phyloP scores from a whole-genome alignment of 1,139 yeast genomes.

The Protomyces gravidus region DNA sequence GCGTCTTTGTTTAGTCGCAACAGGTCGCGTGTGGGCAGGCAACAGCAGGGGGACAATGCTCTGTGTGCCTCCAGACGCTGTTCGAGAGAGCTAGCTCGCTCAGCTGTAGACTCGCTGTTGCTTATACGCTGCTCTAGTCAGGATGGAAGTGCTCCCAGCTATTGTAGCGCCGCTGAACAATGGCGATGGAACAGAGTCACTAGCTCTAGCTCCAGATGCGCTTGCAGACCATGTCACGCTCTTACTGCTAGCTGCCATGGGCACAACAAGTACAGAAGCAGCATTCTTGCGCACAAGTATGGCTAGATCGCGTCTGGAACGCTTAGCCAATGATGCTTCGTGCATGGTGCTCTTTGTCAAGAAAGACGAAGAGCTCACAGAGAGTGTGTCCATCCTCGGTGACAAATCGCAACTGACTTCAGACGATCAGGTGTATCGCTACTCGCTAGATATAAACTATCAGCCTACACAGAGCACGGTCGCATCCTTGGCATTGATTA shows the following conservation, averaged over 20 bases:
- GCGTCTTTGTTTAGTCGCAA: no score
- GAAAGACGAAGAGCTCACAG: neutral
- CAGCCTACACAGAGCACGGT: slow-evolving; percentile 9
- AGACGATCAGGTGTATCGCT: no score
- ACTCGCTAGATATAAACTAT: slow-evolving; percentile 1
- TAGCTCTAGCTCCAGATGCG: neutral
- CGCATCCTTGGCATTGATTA: slow-evolving; percentile 29
- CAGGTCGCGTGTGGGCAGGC: no score
- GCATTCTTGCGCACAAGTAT: neutral
- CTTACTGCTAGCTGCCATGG: slow-evolving; percentile 4
- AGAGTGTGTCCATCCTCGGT: neutral
- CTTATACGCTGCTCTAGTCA: neutral
- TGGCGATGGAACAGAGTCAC: neutral
- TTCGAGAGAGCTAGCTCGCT: no score
- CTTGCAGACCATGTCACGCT: slow-evolving; percentile 1
- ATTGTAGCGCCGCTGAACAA: neutral
- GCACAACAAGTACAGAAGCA: neutral
- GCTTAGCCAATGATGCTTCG: slow-evolving; percentile 6
- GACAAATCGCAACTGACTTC: neutral
- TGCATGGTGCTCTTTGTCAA: slow-evolving; percentile 12
- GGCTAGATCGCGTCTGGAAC: neutral
- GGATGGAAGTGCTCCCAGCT: neutral
- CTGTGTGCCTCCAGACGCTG: no score
- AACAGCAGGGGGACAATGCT: no score
- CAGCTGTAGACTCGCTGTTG: no score